A percentile compares a stretch with the other conserved stretches of the same genome.
These are phyloP conservation scores for Nectriaceae sp. DNA, from an alignment of 2,329 filamentous ascomycete species.

Conservation along the genomic window DNA sequence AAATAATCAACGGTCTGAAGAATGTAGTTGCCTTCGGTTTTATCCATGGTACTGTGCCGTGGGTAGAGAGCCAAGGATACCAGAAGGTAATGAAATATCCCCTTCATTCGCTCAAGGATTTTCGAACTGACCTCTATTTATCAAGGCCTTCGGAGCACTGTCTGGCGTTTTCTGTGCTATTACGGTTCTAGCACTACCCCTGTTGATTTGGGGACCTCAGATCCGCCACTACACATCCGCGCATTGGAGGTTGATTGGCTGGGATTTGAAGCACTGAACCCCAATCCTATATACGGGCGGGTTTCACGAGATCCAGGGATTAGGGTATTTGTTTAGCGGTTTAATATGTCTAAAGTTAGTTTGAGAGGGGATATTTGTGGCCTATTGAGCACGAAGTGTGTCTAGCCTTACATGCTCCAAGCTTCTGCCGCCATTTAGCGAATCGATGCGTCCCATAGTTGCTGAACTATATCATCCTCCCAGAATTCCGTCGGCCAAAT, in stretches of 20 bases:
- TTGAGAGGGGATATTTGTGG: too few relatives aligned
- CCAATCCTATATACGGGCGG: too few relatives aligned
- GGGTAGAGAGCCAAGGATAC: neutral
- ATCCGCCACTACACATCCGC: neutral
- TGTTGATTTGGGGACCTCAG: neutral
- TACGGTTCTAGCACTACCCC: neutral
- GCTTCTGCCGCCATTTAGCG: neutral
- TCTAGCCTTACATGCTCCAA: too few relatives aligned
- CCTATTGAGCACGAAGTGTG: too few relatives aligned
- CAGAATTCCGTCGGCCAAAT: slow-evolving; percentile 10
- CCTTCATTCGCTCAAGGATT: neutral
- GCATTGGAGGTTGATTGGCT: neutral
- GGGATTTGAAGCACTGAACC: neutral
- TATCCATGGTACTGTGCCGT: neutral
- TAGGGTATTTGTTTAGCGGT: too few relatives aligned
- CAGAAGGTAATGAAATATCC: neutral
- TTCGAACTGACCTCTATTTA: neutral
- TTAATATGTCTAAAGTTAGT: too few relatives aligned
- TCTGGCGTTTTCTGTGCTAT: neutral
- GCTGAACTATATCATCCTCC: neutral
- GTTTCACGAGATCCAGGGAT: too few relatives aligned
- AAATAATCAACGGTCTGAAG: neutral
- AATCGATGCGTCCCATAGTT: slow-evolving; percentile 8
- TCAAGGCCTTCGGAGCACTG: neutral
- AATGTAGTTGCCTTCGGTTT: neutral